These are phyloP conservation scores for Triticum turgidum DNA, from an alignment of 176 grass and related monocot genomes.

Conservation along the genomic window DNA sequence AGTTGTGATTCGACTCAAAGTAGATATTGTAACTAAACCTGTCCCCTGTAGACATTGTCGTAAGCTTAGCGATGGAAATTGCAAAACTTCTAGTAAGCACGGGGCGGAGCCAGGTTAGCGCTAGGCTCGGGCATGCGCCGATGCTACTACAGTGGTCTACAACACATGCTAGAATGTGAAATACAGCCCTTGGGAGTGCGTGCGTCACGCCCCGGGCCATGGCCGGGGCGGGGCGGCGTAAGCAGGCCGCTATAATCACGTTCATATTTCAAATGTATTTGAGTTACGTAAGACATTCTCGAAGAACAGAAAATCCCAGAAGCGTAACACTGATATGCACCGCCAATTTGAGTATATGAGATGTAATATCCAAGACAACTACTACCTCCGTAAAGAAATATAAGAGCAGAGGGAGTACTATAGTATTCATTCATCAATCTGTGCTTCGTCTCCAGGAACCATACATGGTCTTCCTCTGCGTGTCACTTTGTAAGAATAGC, in stretches of 20 bases:
- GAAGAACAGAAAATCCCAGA: background rate
- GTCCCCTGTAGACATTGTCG: too few relatives aligned
- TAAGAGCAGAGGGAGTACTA: background rate
- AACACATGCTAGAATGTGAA: too few relatives aligned
- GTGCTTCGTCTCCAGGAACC: background rate
- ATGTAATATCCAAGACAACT: slow-evolving; percentile 11
- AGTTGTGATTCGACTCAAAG: too few relatives aligned
- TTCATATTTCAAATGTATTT: background rate
- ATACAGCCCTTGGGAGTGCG: too few relatives aligned
- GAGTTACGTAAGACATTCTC: background rate
- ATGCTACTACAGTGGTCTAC: too few relatives aligned
- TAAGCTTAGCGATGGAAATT: background rate
- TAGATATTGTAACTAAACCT: too few relatives aligned
- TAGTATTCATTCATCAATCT: background rate
- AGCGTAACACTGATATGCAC: background rate
- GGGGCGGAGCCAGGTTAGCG: too few relatives aligned
- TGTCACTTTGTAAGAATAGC: slow-evolving; percentile 40
- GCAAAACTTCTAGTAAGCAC: background rate
- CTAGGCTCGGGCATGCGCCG: too few relatives aligned
- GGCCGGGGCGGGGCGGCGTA: background rate
- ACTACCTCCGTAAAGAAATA: too few relatives aligned
- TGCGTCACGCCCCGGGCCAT: too few relatives aligned
- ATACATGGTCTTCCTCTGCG: background rate
- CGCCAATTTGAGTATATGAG: background rate
- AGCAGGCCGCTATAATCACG: background rate